Evolutionary conservation across 305 asterid genomes (phyloP), one percentile per base, ranked within the genome.

Genomic region (Salvia sclarea): DNA sequence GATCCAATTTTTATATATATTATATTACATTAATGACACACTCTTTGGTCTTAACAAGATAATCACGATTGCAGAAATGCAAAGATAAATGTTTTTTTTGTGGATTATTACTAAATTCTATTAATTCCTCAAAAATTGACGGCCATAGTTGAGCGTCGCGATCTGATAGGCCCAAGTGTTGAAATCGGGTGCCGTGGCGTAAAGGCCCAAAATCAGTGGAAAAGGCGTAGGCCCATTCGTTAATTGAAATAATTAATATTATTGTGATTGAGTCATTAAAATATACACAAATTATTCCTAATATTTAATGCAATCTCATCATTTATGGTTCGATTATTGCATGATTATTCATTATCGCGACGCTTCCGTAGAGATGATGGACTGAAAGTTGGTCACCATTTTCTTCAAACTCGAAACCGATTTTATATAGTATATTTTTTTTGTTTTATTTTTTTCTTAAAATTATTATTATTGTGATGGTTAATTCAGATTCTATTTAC

Each of bases 321-420:
- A 16, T 45, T 52, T 76, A 47, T 10, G 69, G 44, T 62, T 48
- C 30, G 68, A 68, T 61, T 61, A 64, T 58, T 68, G 68, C 66
- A 71, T 61, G 74, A 76, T 76, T 65, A 30, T 33, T 68, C 33
- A 58, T 41, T 40, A 52, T 31, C 68, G 41, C 55, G 69, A 49
- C 65, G 43, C 68, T 76, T 76, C 66, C 80, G 80, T 65, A 62
- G 33, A 33, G 70, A 62, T 49, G 69, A 72, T 50, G 73, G 64
- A 69, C 73, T 71, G 20, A 76, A 48, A 72, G 75, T 72, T 75
- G 79, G 73, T 72, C 76, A 74, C 56, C 73, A 63, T 61, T 72
- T 38, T 76, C 75, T 68, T 72, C 78, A 64, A 44, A 53, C 72
- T 68, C 78, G 74, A 72, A 53, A 64, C 61, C 70, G 74, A 76